Percentiles rank a stretch among this genome's conserved stretches.
phyloP scores from a whole-genome alignment of 2,329 filamentous ascomycete genomes.

The Fusarium camptoceras region DNA sequence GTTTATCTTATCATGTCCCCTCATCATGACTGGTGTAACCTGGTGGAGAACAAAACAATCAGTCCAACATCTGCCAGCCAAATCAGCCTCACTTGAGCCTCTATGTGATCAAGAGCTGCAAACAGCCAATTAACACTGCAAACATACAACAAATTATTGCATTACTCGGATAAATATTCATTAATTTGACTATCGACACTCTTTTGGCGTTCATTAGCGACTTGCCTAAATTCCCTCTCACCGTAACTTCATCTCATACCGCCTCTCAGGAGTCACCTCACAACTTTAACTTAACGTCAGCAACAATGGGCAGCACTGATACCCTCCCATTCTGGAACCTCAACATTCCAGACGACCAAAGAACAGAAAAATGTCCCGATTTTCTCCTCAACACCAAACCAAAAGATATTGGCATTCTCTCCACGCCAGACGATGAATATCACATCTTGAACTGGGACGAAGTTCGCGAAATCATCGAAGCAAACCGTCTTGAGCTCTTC shows the following conservation, averaged over 20 bases:
- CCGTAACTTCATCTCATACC: slow-evolving; percentile 21
- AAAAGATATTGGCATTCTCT: slow-evolving; percentile 78
- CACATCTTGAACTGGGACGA: slow-evolving; percentile 74
- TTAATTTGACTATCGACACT: not conserved
- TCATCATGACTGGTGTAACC: slow-evolving; percentile 1
- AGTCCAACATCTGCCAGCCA: not conserved
- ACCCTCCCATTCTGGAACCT: slow-evolving; percentile 81
- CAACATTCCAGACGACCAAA: slow-evolving; percentile 75
- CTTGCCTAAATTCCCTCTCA: slow-evolving; percentile 15
- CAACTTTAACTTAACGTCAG: not conserved
- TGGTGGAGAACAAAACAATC: slow-evolving; percentile 18
- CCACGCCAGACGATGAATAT: slow-evolving; percentile 76
- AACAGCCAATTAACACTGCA: not conserved
- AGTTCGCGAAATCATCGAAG: slow-evolving; percentile 70
- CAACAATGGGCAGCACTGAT: slow-evolving; percentile 52
- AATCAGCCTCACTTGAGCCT: slow-evolving; percentile 5
- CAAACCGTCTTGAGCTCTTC: slow-evolving; percentile 80
- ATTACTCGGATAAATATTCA: not conserved
- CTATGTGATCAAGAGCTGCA: not conserved
- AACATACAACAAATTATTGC: not conserved
- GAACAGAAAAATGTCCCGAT: slow-evolving; percentile 75
- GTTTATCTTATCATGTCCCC: not conserved
- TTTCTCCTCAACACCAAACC: slow-evolving; percentile 72
- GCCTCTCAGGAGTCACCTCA: not conserved
- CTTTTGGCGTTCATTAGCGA: not conserved